Percentiles rank a stretch among this genome's conserved stretches.
Evolutionary conservation across 2,329 filamentous ascomycete genomes (phyloP).

Genomic region (Diaporthe sp.): DNA sequence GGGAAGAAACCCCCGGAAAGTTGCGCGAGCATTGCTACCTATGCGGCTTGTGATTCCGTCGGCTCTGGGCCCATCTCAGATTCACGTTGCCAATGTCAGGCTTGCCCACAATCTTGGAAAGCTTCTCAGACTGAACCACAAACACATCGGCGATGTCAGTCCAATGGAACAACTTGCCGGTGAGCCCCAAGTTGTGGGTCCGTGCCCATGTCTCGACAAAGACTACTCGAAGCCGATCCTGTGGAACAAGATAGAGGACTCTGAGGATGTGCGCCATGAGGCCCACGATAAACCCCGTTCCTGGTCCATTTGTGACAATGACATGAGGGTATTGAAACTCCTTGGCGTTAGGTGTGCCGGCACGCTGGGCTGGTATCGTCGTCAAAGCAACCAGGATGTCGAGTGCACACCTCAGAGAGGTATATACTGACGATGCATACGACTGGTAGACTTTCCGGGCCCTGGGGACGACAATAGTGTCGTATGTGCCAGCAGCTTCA

Average conservation of each 20-base stretch:
- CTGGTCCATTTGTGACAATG: constrained; percentile 90
- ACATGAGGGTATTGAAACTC: constrained; percentile 73
- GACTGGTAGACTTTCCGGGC: constrained; percentile 88
- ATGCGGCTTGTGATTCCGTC: neutral
- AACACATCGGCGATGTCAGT: constrained; percentile 80
- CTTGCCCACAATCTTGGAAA: constrained; percentile 65
- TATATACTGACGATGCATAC: constrained; percentile 79
- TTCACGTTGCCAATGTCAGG: constrained; percentile 47
- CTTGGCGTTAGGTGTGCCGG: constrained; percentile 35
- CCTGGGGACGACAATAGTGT: constrained; percentile 78
- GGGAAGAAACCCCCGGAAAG: neutral
- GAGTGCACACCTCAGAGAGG: constrained; percentile 75
- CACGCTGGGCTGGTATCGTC: constrained; percentile 45
- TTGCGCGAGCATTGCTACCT: neutral
- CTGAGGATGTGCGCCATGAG: constrained; percentile 64
- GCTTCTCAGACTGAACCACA: constrained; percentile 82
- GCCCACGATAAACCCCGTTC: constrained; percentile 84
- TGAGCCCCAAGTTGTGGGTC: constrained; percentile 85
- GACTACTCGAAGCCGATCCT: constrained; percentile 76
- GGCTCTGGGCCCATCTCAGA: constrained; percentile 23
- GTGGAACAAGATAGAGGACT: constrained; percentile 59
- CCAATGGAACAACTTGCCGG: constrained; percentile 80
- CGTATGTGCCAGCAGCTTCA: constrained; percentile 65
- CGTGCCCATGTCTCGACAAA: constrained; percentile 96
- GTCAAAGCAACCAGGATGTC: constrained; percentile 71